Conservation (phyloP, 2,329 filamentous ascomycete genomes). For the Paracoccidioides brasiliensis region DNA sequence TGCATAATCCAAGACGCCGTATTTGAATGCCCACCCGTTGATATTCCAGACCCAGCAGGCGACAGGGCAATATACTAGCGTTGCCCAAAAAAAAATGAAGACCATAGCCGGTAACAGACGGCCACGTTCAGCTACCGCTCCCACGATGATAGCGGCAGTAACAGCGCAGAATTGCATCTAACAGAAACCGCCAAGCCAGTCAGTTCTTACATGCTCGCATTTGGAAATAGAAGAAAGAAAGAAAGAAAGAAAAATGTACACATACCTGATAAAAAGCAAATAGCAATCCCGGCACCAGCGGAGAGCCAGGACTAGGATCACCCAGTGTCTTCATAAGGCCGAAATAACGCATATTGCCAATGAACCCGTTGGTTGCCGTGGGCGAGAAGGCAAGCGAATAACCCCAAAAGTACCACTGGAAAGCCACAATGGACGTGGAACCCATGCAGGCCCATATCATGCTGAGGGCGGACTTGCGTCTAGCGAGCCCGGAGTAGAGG, state of each 20-base stretch:
- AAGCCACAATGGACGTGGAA: slow-evolving; percentile 77
- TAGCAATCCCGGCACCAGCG: slow-evolving; percentile 75
- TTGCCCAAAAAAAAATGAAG: slow-evolving; percentile 93
- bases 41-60: slow-evolving; percentile 95
- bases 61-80: slow-evolving; percentile 90
- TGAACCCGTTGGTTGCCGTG: slow-evolving; percentile 72
- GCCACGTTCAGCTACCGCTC: slow-evolving; percentile 85
- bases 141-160: slow-evolving; percentile 81
- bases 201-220: background rate
- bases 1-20: slow-evolving; percentile 90
- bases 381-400: slow-evolving; percentile 88
- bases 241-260: background rate
- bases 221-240: background rate
- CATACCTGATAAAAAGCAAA: slow-evolving; percentile 86
- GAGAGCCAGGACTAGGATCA: slow-evolving; percentile 73
- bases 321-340: slow-evolving; percentile 76
- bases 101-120: slow-evolving; percentile 88
- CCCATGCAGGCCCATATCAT: slow-evolving; percentile 98
- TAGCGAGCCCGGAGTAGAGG: slow-evolving; percentile 93
- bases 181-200: background rate
- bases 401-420: slow-evolving; percentile 99
- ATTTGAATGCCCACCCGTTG: slow-evolving; percentile 84
- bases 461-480: slow-evolving; percentile 90
- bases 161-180: slow-evolving; percentile 96
- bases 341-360: slow-evolving; percentile 81